Conservation (phyloP, 23 red algal species). For the Chondrus crispus region DNA sequence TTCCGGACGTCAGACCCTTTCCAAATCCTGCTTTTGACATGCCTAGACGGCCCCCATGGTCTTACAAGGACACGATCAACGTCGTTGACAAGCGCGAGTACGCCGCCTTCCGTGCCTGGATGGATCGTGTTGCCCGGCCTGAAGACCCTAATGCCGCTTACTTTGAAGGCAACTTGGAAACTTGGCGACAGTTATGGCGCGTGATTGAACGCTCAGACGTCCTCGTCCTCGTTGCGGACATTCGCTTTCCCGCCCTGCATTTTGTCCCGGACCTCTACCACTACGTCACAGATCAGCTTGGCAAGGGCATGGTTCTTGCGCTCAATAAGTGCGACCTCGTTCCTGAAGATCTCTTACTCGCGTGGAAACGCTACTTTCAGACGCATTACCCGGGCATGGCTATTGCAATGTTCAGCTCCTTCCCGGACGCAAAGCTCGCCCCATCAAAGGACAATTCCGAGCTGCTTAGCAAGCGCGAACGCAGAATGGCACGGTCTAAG, state of each 20-base stretch:
- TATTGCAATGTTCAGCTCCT: slow-evolving; percentile 69
- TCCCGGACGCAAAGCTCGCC: slow-evolving; percentile 56
- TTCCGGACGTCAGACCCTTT: slow-evolving; percentile 40
- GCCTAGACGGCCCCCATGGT: slow-evolving; percentile 56
- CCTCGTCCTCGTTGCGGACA: slow-evolving; percentile 82
- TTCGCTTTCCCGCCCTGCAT: slow-evolving; percentile 84
- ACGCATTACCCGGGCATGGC: slow-evolving; percentile 31
- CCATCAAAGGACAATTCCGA: slow-evolving; percentile 51
- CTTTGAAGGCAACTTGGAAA: slow-evolving; percentile 95
- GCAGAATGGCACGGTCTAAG: slow-evolving; percentile 62
- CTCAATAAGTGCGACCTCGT: slow-evolving; percentile 97
- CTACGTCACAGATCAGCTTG: slow-evolving; percentile 48
- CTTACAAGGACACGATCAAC: slow-evolving; percentile 44
- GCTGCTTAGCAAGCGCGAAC: slow-evolving; percentile 62
- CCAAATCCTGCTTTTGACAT: background rate
- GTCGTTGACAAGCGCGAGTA: slow-evolving; percentile 50
- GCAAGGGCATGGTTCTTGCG: slow-evolving; percentile 77
- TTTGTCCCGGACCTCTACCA: slow-evolving; percentile 73
- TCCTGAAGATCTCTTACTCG: slow-evolving; percentile 7
- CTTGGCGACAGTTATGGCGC: slow-evolving; percentile 98
- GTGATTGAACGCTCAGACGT: slow-evolving; percentile 89
- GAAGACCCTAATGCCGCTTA: slow-evolving; percentile 27
- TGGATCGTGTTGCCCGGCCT: slow-evolving; percentile 6
- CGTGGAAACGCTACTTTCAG: slow-evolving; percentile 85
- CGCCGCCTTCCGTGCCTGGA: slow-evolving; percentile 28